A percentile compares a stretch with the other conserved stretches of the same genome.
These are phyloP conservation scores for Didymella arachidicola DNA, from an alignment of 2,329 filamentous ascomycete genomes.

Conservation along the genomic window DNA sequence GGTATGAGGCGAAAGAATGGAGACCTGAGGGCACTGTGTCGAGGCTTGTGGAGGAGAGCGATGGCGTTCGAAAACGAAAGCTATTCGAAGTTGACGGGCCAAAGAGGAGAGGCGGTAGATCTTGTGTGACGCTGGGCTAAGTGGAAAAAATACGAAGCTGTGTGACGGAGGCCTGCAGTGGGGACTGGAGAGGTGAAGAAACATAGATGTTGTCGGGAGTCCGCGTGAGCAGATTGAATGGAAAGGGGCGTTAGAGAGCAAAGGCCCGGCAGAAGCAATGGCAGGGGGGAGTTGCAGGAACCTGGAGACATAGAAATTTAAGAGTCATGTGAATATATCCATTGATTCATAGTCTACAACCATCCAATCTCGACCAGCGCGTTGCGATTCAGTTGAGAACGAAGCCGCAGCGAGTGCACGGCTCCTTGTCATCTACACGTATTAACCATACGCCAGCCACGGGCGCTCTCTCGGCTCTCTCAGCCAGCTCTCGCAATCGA, in stretches of 20 bases:
- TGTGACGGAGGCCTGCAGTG: too few species aligned
- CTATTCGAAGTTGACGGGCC: not conserved
- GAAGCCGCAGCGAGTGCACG: conserved; percentile 15
- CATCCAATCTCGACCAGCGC: conserved; percentile 23
- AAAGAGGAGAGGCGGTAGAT: not conserved
- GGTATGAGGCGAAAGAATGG: conserved; percentile 9
- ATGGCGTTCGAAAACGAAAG: not conserved
- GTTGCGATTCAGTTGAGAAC: conserved; percentile 22
- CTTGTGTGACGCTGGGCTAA: not conserved
- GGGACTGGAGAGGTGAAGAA: not conserved
- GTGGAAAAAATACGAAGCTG: not conserved
- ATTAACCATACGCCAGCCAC: conserved; percentile 13
- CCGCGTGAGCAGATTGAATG: not conserved
- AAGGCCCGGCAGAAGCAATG: not conserved
- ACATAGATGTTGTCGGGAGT: not conserved
- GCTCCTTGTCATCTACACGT: conserved; percentile 19
- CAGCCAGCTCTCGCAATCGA: conserved; percentile 9
- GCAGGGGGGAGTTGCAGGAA: not conserved
- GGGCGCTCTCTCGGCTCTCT: conserved; percentile 7
- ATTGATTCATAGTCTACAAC: conserved; percentile 24
- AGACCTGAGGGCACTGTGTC: conserved; percentile 7
- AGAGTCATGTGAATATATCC: conserved; percentile 9
- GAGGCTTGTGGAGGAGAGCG: conserved; percentile 5
- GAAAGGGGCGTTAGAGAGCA: too few species aligned
- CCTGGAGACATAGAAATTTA: not conserved